Base-by-base conservation (phyloP, 2,329 filamentous ascomycete species). In the Colletotrichum orchidophilum region DNA sequence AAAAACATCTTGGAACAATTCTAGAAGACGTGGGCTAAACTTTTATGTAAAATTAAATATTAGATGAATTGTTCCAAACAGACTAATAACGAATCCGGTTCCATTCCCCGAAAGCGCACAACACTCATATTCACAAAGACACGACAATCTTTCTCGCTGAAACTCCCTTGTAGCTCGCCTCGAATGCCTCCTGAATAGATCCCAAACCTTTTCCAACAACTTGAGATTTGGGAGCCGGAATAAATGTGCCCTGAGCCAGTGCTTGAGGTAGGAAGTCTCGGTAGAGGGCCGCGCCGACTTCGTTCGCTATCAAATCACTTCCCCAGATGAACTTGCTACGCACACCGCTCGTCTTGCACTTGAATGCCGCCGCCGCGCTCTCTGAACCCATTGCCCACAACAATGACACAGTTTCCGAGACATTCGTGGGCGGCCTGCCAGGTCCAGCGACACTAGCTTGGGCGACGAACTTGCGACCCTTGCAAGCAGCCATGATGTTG, bases 321-420 rank as follows among this genome's bases (percentile, higher is more conserved):
- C 74, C 76, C 73, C 82, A 78, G 46, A 81, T 77, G 66, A 74
- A 82, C 15, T 79, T 80, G 1, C 74, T 74, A 57, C 77, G 77
- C 11, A 83, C 77, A 50, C 77, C 80, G 0, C 73, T 76, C 2
- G 79, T 75, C 7, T 78, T 75, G 9, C 77, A 72, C 2, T 70
- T 54, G 8, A 80, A 75, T 9, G 39, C 49, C 0, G 33, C 62
- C 7, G 53, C 5, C 1, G 33, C 7, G 2, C 24, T 67, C 39
- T 67, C 62, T 1, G 33, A 50, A 5, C 39, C 29, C 12, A 70
- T 12, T 6, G 63, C 42, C 62, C 50, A 70, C 0, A 70, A 1
- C 2, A 29, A 29, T 12, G 67, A 50, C 2, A 49, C 21, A 11
- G 61, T 7, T 1, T 60, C 62, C 5, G 39, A 18, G 4, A 33